Percentiles rank a stretch among this genome's conserved stretches.
These are phyloP conservation scores for Carex pumila DNA, from an alignment of 176 grass and related monocot genomes.

Conservation along the genomic window DNA sequence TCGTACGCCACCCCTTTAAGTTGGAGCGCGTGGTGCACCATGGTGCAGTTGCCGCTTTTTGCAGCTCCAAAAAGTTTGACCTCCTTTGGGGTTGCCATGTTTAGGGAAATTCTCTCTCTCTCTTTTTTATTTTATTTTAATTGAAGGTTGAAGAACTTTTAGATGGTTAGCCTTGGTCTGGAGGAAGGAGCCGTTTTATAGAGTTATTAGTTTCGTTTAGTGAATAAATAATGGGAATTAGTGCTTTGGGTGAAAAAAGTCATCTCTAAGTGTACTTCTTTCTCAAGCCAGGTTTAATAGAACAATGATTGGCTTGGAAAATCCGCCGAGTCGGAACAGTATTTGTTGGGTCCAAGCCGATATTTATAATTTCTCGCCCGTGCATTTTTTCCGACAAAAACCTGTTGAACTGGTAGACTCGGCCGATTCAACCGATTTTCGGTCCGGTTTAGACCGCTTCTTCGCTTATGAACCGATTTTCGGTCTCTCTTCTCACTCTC, in stretches of 20 bases:
- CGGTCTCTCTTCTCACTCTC: too few relatives aligned
- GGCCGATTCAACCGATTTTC: too few relatives aligned
- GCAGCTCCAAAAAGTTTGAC: conserved; percentile 22
- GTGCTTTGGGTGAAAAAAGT: not conserved
- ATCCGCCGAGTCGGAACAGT: too few relatives aligned
- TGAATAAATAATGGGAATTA: not conserved
- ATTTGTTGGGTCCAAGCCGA: too few relatives aligned
- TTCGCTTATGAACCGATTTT: too few relatives aligned
- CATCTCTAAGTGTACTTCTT: not conserved
- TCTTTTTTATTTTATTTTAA: not conserved
- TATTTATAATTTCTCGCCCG: too few relatives aligned
- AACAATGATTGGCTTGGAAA: too few relatives aligned
- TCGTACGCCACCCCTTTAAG: conserved; percentile 29
- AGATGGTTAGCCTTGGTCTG: not conserved
- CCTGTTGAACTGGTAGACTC: too few relatives aligned
- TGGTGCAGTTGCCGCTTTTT: not conserved
- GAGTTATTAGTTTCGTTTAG: not conserved
- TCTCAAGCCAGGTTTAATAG: too few relatives aligned
- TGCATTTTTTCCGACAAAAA: too few relatives aligned
- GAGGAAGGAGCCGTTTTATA: not conserved
- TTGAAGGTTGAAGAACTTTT: not conserved
- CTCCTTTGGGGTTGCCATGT: conserved; percentile 19
- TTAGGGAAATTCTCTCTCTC: not conserved
- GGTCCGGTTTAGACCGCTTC: too few relatives aligned
- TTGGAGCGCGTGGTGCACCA: conserved; percentile 24